Percentiles rank a stretch among this genome's conserved stretches.
These are phyloP conservation scores for Calcarisporium arbuscula DNA, from an alignment of 2,329 filamentous ascomycete genomes.

Conservation along the genomic window DNA sequence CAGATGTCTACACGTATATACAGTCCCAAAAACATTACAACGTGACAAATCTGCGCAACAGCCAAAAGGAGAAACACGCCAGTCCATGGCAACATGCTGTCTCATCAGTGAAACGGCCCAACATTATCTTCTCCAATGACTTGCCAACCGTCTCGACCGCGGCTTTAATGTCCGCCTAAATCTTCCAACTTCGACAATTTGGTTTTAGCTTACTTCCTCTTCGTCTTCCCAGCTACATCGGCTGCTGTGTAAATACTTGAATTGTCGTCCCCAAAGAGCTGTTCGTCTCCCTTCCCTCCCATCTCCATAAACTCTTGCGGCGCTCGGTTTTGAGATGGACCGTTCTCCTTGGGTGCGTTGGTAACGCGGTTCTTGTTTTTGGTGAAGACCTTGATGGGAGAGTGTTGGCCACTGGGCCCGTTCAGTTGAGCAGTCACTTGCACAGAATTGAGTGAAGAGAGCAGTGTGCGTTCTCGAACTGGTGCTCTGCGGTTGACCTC, in stretches of 20 bases:
- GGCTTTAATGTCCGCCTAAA: too few species aligned
- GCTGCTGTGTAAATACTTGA: constrained; percentile 41
- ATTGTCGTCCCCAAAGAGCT: constrained; percentile 62
- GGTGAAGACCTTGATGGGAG: constrained; percentile 64
- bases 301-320: constrained; percentile 75
- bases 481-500: constrained; percentile 80
- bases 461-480: constrained; percentile 74
- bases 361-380: constrained; percentile 53
- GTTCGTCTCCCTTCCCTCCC: constrained; percentile 80
- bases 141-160: too few species aligned
- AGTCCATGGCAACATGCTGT: not conserved
- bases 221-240: constrained; percentile 22
- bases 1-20: too few species aligned
- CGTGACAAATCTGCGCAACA: not conserved
- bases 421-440: constrained; percentile 47
- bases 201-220: constrained; percentile 23
- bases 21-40: too few species aligned
- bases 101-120: too few species aligned
- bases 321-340: constrained; percentile 60
- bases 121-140: too few species aligned
- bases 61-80: not conserved
- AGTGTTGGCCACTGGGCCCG: constrained; percentile 46
- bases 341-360: constrained; percentile 48
- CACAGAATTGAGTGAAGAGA: constrained; percentile 76
- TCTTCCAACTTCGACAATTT: constrained; percentile 11